Evolutionary conservation across 2,329 filamentous ascomycete species (phyloP).

Genomic region (Emmonsiellopsis sp.): DNA sequence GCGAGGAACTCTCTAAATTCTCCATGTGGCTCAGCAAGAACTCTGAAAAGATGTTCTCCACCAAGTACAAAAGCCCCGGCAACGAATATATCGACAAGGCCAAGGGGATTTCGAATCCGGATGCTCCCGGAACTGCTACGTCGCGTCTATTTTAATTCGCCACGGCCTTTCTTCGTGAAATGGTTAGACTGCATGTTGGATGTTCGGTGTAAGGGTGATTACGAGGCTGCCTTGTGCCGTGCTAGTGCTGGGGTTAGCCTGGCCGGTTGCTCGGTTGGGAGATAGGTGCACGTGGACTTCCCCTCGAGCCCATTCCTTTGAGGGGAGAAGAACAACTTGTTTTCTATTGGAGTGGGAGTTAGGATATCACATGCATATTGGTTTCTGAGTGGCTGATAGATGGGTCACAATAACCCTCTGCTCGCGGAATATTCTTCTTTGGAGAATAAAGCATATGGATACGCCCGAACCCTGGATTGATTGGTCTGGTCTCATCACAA

Average conservation of each 20-base stretch:
- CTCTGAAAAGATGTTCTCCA: conserved; percentile 62
- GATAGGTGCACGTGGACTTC: not conserved
- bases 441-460: no score
- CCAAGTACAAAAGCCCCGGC: conserved; percentile 34
- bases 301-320: no score
- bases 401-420: no score
- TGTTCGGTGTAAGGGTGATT: no score
- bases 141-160: conserved; percentile 20
- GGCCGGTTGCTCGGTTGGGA: not conserved
- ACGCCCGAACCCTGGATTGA: no score
- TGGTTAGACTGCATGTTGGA: not conserved
- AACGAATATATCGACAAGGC: conserved; percentile 32
- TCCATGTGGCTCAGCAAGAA: conserved; percentile 76
- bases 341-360: no score
- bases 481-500: no score
- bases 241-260: not conserved
- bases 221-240: not conserved
- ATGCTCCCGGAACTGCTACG: conserved; percentile 23
- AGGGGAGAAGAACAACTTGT: no score
- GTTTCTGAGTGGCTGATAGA: no score
- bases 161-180: not conserved
- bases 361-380: no score
- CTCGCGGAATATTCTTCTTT: no score
- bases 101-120: conserved; percentile 20
- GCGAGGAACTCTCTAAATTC: conserved; percentile 82